Conservation (phyloP, 1,284 basidiomycete genomes). For the Pseudozyma sp. region DNA sequence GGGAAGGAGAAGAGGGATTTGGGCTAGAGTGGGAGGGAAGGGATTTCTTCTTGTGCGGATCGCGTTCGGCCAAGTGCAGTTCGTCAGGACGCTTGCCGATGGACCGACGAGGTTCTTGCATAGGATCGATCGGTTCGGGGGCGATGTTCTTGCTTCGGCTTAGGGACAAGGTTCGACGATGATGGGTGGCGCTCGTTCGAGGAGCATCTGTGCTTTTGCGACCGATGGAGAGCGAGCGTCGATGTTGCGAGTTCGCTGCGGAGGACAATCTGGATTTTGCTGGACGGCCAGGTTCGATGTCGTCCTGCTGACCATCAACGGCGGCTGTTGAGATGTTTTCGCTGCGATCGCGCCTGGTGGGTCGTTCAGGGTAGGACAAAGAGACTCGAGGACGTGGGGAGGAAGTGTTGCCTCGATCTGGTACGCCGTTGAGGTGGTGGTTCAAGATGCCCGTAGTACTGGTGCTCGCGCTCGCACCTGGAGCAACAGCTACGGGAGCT, state of each 20-base stretch:
- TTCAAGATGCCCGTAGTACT: constrained; percentile 9
- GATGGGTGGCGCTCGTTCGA: constrained; percentile 5
- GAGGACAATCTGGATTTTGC: constrained; percentile 9
- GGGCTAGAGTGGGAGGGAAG: too few relatives aligned
- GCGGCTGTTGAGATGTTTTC: constrained; percentile 11
- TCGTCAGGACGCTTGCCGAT: constrained; percentile 48
- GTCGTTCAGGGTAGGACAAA: constrained; percentile 25
- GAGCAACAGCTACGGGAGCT: too few relatives aligned
- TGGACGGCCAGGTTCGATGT: neutral
- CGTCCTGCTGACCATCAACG: neutral
- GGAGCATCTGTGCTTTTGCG: constrained; percentile 10
- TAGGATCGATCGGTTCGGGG: constrained; percentile 34
- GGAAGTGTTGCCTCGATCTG: neutral
- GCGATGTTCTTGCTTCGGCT: neutral
- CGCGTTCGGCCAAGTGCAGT: constrained; percentile 20
- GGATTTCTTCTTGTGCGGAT: constrained; percentile 26
- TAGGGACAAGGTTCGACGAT: constrained; percentile 24
- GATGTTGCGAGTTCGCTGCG: constrained; percentile 8
- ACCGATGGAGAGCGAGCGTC: constrained; percentile 21
- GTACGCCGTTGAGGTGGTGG: neutral
- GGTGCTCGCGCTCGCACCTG: too few relatives aligned
- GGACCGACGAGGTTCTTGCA: constrained; percentile 46
- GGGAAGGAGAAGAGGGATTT: too few relatives aligned
- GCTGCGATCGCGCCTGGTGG: constrained; percentile 12
- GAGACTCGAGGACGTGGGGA: constrained; percentile 17